phyloP scores from a whole-genome alignment of 257 asterid species.

The Ophiorrhiza pumila region DNA sequence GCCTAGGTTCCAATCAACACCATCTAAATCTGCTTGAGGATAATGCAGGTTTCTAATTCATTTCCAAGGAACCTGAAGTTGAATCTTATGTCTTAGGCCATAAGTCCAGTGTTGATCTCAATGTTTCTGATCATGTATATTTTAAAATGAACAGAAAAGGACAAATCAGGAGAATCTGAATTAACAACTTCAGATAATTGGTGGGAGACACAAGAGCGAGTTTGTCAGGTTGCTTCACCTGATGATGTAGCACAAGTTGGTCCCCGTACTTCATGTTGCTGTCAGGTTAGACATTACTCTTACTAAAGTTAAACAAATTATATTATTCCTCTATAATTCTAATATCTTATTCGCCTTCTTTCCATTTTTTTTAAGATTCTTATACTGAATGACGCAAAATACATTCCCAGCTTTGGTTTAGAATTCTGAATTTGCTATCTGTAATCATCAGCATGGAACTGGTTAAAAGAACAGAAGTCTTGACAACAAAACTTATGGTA shows the following conservation, averaged over 20 bases:
- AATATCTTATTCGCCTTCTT: neutral
- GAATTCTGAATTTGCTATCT: neutral
- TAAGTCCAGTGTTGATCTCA: slow-evolving; percentile 16
- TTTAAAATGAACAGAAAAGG: slow-evolving; percentile 24
- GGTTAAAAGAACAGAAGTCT: neutral
- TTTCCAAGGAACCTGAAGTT: slow-evolving; percentile 17
- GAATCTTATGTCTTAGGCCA: slow-evolving; percentile 20
- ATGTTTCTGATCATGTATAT: slow-evolving; percentile 21
- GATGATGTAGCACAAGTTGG: slow-evolving; percentile 64
- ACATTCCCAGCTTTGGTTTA: neutral
- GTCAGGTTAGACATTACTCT: slow-evolving; percentile 62
- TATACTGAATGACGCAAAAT: neutral
- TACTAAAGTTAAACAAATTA: neutral
- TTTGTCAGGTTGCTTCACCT: slow-evolving; percentile 37
- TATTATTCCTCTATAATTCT: neutral
- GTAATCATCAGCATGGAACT: neutral
- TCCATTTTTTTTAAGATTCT: neutral
- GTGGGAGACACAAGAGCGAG: slow-evolving; percentile 55
- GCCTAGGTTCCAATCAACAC: slow-evolving; percentile 27
- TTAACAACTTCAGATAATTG: slow-evolving; percentile 38
- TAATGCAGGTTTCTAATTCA: slow-evolving; percentile 26
- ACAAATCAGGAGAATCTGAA: slow-evolving; percentile 24
- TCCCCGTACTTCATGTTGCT: slow-evolving; percentile 62
- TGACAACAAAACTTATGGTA: neutral
- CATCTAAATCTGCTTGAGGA: slow-evolving; percentile 21